phyloP scores from a whole-genome alignment of 2,329 filamentous ascomycete species.

The Didymella sp. region DNA sequence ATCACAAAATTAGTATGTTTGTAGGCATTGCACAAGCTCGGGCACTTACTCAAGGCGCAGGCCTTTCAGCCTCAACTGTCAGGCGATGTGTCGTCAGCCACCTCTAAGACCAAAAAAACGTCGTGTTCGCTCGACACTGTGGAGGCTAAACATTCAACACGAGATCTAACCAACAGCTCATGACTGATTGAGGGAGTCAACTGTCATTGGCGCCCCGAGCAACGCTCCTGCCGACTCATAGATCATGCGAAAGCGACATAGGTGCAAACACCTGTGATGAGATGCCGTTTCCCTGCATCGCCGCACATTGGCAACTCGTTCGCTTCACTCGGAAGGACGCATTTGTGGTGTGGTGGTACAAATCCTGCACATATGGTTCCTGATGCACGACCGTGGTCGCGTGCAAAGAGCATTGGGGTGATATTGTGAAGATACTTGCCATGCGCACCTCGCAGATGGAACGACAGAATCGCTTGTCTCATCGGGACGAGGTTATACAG shows the following conservation, averaged over 20 bases:
- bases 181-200: neutral
- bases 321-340: neutral
- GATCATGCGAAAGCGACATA: neutral
- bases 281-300: conserved; percentile 1
- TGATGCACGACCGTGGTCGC: neutral
- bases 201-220: neutral
- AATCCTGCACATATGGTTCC: neutral
- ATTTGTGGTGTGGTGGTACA: conserved; percentile 1
- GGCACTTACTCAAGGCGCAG: neutral
- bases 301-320: neutral
- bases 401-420: neutral
- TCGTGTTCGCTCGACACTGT: neutral
- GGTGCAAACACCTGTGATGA: neutral
- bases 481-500: neutral
- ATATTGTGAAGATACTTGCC: neutral
- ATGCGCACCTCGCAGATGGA: neutral
- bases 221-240: neutral
- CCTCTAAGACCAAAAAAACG: neutral
- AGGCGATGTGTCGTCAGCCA: conserved; percentile 1
- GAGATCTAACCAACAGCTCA: neutral
- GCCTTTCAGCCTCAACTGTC: neutral
- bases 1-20: neutral
- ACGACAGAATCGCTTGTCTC: neutral
- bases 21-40: neutral
- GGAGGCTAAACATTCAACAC: neutral